Percentiles rank a stretch among this genome's conserved stretches.
These are phyloP conservation scores for Solanum virginianum DNA, from an alignment of 257 asterid genomes.

Conservation along the genomic window DNA sequence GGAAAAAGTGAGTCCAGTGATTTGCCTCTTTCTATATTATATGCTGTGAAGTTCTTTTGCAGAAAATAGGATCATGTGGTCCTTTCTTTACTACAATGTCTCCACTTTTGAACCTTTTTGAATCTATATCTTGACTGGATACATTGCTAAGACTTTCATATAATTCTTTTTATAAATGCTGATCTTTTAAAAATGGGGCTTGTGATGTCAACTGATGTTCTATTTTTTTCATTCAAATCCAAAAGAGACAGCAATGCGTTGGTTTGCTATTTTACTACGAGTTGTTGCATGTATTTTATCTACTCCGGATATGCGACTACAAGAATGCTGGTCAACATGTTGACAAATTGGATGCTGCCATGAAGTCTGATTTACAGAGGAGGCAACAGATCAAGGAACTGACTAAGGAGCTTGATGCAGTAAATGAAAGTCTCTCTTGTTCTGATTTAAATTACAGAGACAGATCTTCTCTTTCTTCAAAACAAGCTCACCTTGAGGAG, in stretches of 20 bases:
- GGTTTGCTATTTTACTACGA: constrained; percentile 74
- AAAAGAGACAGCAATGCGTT: constrained; percentile 69
- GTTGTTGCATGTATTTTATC: constrained; percentile 89
- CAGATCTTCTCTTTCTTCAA: constrained; percentile 57
- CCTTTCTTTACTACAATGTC: not conserved
- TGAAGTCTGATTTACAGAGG: constrained; percentile 75
- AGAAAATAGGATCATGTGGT: not conserved
- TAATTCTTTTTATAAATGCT: not conserved
- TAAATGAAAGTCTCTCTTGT: constrained; percentile 51
- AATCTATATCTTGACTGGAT: not conserved
- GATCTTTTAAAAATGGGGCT: not conserved
- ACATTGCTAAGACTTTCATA: not conserved
- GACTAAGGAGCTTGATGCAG: constrained; percentile 47
- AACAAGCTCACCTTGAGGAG: constrained; percentile 52
- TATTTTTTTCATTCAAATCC: constrained; percentile 2
- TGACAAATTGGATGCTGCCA: constrained; percentile 70
- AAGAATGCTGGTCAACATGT: constrained; percentile 77
- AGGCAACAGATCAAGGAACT: constrained; percentile 54
- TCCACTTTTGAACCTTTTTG: not conserved
- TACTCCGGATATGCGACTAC: constrained; percentile 86
- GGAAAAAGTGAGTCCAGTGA: constrained; percentile 42
- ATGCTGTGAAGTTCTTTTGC: not conserved
- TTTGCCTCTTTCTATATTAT: not conserved
- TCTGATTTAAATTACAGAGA: constrained; percentile 53
- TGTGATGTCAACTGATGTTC: constrained; percentile 12